Percentiles rank a stretch among this genome's conserved stretches.
Evolutionary conservation across 768 basidiomycete species (phyloP).

Genomic region (Mrakia gelida): DNA sequence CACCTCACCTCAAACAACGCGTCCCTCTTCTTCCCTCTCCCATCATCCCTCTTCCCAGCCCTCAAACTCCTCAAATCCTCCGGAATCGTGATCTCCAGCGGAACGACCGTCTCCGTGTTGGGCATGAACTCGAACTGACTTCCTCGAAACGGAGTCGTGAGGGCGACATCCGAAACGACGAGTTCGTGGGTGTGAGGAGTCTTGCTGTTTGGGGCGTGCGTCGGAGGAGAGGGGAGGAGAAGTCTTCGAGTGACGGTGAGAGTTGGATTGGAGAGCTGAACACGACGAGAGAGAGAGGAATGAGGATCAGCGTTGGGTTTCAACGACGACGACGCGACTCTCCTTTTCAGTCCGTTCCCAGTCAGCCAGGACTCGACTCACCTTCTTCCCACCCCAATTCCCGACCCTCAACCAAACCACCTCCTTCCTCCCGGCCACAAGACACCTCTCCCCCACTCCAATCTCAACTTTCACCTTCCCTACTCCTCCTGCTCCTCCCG

Average conservation of each 20-base stretch:
- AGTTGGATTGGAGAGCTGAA: slow-evolving; percentile 15
- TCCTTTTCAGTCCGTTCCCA: too few relatives aligned
- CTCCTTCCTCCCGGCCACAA: background rate
- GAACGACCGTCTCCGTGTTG: background rate
- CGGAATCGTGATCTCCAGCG: background rate
- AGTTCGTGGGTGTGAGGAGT: background rate
- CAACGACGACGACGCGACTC: background rate
- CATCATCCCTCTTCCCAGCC: slow-evolving; percentile 4
- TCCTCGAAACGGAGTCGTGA: slow-evolving; percentile 6
- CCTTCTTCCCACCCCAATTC: background rate
- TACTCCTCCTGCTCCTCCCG: background rate
- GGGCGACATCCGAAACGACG: background rate
- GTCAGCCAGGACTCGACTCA: background rate
- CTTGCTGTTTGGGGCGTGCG: background rate
- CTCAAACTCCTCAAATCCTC: background rate
- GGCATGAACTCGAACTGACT: background rate
- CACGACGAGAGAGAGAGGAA: background rate
- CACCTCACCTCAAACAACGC: slow-evolving; percentile 5
- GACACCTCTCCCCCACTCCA: slow-evolving; percentile 1
- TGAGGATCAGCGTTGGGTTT: too few relatives aligned
- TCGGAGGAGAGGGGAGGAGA: background rate
- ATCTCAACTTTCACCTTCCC: slow-evolving; percentile 16
- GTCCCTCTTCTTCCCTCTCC: slow-evolving; percentile 3
- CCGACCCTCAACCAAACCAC: background rate
- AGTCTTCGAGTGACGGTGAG: slow-evolving; percentile 6